Evolutionary conservation across 2,329 filamentous ascomycete species (phyloP), one percentile per base, ranked within the genome.

Genomic region (Incumbomyces delicatus): DNA sequence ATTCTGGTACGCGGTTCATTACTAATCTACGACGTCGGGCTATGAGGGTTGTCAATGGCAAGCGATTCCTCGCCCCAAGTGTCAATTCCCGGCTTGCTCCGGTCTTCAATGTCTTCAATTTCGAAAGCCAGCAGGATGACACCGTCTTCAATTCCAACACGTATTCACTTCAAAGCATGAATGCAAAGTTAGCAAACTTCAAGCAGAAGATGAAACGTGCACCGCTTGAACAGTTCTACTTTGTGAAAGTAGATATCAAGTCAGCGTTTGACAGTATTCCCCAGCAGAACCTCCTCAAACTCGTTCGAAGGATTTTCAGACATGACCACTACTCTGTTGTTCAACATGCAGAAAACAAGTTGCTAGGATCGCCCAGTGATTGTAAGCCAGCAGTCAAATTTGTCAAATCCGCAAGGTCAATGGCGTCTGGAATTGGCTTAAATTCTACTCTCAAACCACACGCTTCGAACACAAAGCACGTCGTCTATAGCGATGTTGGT

Each of bases 261-360:
- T 80, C 87, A 2, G 94, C 90, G 57, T 98, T 95, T 61, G 92
- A 98, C 63, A 95, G 85, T 0, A 95, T 98, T 37, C 92, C 92
- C 0, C 92, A 96, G 61, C 66, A 75, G 20, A 77, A 79, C 1
- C 70, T 96, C 14, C 60, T 95, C 30, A 62, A 71, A 18, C 69
- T 96, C 20, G 75, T 94, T 52, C 67, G 72, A 35, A 61, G 63
- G 53, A 48, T 80, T 60, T 44, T 78, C 76, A 53, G 77, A 64
- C 52, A 83, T 48, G 64, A 73, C 2, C 67, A 70, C 17, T 98
- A 98, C 60, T 73, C 75, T 6, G 74, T 94, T 40, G 74, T 75
- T 6, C 88, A 81, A 53, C 83, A 95, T 57, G 78, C 80, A 6
- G 83, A 94, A 60, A 76, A 92, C 32, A 77, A 74, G 53, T 5